Conservation (phyloP, 805 yeast genomes). For the Blastobotrys peoriensis region DNA sequence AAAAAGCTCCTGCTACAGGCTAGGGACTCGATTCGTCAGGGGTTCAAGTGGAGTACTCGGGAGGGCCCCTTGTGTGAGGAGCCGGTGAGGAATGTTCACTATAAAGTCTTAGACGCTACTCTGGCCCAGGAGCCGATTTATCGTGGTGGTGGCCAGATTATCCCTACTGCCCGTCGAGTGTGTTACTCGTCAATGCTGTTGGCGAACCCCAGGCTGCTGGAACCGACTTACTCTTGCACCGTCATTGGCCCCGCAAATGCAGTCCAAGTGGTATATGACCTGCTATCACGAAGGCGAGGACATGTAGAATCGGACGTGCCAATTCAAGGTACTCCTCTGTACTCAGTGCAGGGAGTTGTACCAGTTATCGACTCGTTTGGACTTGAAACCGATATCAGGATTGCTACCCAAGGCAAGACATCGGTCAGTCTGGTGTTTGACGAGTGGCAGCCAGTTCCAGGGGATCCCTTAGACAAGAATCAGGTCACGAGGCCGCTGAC, state of each 20-base stretch:
- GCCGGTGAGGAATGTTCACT: constrained; percentile 61
- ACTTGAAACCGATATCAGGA: constrained; percentile 75
- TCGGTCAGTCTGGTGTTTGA: constrained; percentile 59
- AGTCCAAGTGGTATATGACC: constrained; percentile 42
- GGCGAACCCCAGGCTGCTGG: constrained; percentile 73
- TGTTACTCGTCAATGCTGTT: constrained; percentile 74
- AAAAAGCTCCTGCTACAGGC: constrained; percentile 39
- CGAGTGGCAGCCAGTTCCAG: constrained; percentile 78
- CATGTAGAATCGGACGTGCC: constrained; percentile 41
- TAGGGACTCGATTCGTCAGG: constrained; percentile 58
- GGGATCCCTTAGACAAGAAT: constrained; percentile 77
- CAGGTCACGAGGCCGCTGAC: constrained; percentile 60
- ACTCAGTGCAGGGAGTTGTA: constrained; percentile 52
- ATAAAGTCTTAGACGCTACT: constrained; percentile 59
- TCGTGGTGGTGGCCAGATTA: constrained; percentile 61
- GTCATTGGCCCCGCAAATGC: constrained; percentile 49
- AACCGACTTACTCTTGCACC: constrained; percentile 66
- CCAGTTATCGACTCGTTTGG: constrained; percentile 93
- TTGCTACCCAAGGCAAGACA: constrained; percentile 74
- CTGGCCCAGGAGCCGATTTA: constrained; percentile 44
- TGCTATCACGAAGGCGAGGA: constrained; percentile 68
- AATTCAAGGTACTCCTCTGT: constrained; percentile 69
- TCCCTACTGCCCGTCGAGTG: constrained; percentile 78
- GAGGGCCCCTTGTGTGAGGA: constrained; percentile 96
- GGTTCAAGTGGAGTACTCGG: constrained; percentile 74